Percentiles rank a stretch among this genome's conserved stretches.
Conservation (phyloP, 2,329 filamentous ascomycete genomes). For the Claviceps sp. region DNA sequence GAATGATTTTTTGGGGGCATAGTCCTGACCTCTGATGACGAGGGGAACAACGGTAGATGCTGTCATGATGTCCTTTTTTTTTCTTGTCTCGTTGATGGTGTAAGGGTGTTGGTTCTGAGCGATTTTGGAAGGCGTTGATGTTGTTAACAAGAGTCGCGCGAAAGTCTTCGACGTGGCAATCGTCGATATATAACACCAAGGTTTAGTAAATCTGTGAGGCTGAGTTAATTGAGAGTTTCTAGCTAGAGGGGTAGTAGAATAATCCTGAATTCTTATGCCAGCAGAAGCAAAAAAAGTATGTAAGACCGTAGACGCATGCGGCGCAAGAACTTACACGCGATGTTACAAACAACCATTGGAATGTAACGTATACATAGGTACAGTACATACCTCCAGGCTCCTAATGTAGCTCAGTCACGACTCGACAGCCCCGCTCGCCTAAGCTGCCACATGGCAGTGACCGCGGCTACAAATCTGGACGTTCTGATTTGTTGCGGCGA, state of each 20-base stretch:
- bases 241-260: too few species aligned
- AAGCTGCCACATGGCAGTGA: background rate
- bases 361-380: background rate
- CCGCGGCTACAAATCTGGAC: background rate
- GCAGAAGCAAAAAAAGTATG: too few species aligned
- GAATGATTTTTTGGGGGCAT: constrained; percentile 33
- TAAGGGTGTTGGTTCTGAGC: background rate
- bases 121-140: background rate
- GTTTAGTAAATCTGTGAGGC: background rate
- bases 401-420: background rate
- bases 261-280: too few species aligned
- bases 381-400: background rate
- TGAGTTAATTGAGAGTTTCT: background rate
- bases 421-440: background rate
- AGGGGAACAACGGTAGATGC: constrained; percentile 20
- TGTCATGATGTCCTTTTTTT: background rate
- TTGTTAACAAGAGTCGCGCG: background rate
- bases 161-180: background rate
- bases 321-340: too few species aligned
- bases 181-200: background rate
- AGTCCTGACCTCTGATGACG: constrained; percentile 30
- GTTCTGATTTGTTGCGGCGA: background rate
- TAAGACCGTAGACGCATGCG: too few species aligned
- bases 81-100: background rate
- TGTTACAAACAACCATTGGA: too few species aligned